phyloP scores from a whole-genome alignment of 306 rosid species.

The Quercus bicolor region DNA sequence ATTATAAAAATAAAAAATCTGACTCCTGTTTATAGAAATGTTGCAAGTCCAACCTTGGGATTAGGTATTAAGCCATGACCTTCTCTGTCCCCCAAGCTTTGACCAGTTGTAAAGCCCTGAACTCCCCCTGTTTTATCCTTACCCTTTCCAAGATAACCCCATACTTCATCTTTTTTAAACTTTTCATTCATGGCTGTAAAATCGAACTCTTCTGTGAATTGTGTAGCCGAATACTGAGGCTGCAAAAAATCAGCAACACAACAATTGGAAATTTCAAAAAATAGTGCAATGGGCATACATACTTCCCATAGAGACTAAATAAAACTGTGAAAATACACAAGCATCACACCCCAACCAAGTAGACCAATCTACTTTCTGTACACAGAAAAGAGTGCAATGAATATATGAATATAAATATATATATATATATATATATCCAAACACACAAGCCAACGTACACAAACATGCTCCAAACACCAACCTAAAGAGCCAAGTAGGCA shows the following conservation, averaged over 20 bases:
- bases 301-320: not conserved
- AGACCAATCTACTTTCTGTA: not conserved
- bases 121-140: constrained; percentile 29
- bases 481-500: too few species aligned
- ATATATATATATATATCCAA: too few species aligned
- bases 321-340: not conserved
- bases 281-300: too few species aligned
- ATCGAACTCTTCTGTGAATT: constrained; percentile 75
- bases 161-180: constrained; percentile 76
- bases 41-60: constrained; percentile 36
- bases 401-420: too few species aligned
- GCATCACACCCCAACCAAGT: not conserved
- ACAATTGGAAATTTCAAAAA: not conserved
- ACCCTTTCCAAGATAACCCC: constrained; percentile 63
- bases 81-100: constrained; percentile 29
- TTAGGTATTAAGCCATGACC: constrained; percentile 23
- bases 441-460: too few species aligned
- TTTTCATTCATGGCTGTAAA: constrained; percentile 80
- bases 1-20: not conserved
- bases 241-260: constrained; percentile 5
- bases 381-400: too few species aligned
- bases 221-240: constrained; percentile 29
- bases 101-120: constrained; percentile 30
- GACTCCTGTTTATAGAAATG: not conserved
- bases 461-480: too few species aligned